Evolutionary conservation across 129 eudicot genomes (phyloP).

Genomic region (Daucus carota): DNA sequence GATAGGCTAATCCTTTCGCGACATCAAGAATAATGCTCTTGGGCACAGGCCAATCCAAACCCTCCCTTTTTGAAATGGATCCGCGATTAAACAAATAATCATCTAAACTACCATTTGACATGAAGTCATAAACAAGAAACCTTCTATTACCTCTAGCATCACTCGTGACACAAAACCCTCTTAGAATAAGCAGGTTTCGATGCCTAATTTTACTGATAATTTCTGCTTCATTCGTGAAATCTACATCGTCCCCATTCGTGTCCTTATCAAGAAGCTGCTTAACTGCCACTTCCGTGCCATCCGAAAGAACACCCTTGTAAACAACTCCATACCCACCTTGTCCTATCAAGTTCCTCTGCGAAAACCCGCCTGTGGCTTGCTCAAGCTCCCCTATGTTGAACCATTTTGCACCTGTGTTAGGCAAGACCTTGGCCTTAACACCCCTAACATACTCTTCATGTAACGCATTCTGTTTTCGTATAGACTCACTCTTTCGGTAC

Average conservation of each 20-base stretch:
- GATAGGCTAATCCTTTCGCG: slow-evolving; percentile 65
- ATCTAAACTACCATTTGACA: slow-evolving; percentile 68
- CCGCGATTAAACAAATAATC: slow-evolving; percentile 41
- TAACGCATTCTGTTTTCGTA: slow-evolving; percentile 19
- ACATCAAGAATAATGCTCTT: slow-evolving; percentile 66
- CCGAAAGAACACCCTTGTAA: slow-evolving; percentile 45
- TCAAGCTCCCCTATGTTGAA: slow-evolving; percentile 46
- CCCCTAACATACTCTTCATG: slow-evolving; percentile 36
- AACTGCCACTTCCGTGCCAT: slow-evolving; percentile 51
- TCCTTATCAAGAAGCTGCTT: slow-evolving; percentile 40
- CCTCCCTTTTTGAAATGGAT: neutral
- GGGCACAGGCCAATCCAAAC: slow-evolving; percentile 56
- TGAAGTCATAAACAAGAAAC: slow-evolving; percentile 63
- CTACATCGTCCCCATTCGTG: slow-evolving; percentile 32
- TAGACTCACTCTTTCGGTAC: slow-evolving; percentile 19
- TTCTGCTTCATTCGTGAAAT: slow-evolving; percentile 62
- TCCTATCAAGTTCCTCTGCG: slow-evolving; percentile 49
- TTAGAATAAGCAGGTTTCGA: slow-evolving; percentile 55
- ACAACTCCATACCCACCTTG: slow-evolving; percentile 57
- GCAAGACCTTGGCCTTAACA: slow-evolving; percentile 44
- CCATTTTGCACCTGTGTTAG: slow-evolving; percentile 66
- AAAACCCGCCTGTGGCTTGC: slow-evolving; percentile 56
- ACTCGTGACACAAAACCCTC: slow-evolving; percentile 66
- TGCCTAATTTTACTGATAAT: slow-evolving; percentile 73
- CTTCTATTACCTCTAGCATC: slow-evolving; percentile 41